Evolutionary conservation across 306 rosid species (phyloP), one percentile per base, ranked within the genome.

Genomic region (Pterocarpus macrocarpus): DNA sequence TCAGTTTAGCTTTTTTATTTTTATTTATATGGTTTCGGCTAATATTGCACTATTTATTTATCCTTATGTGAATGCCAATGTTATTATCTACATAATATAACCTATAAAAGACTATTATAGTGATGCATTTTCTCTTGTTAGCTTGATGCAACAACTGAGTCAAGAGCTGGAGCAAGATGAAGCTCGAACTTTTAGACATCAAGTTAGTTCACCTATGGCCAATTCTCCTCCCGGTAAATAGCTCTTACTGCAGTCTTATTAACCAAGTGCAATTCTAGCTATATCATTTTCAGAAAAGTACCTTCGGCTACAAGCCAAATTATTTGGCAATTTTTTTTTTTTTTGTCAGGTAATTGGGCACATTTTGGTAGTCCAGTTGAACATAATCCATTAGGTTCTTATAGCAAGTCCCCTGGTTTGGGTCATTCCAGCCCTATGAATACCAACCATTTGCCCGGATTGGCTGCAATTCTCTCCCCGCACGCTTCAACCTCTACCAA

Each of bases 91-190:
- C 52, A 67, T 72, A 35, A 15, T 56, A 45, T 39, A 78, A 79
- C 73, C 65, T 14, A 50, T 69, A 45, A 49, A 77, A 77, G n/a
- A 58, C 57, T 50, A 55, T 1, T 17, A 55, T 16, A 71, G 34
- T 69, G 34, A 38, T 38, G 22, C 71, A 15, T 41, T 79, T 73
- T 73, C 35, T 70, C 63, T 56, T 53, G 62, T 32, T 79, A 92
- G 98, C 86, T 91, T 92, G 83, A 88, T 94, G 93, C 98, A 92
- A 84, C 98, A 91, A 86, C 74, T 94, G 78, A 91, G 80, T 86
- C 97, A 88, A 78, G 97, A 94, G 87, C 87, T 92, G 86, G 98
- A 94, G 17, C 98, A 88, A 85, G 97, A 94, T 70, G 97, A 94
- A 49, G 81, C 77, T 28, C 87, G 90, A 4, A 86, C 82, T 86